Conservation (phyloP, 352 stramenopile species). For the Globisporangium perplexum region DNA sequence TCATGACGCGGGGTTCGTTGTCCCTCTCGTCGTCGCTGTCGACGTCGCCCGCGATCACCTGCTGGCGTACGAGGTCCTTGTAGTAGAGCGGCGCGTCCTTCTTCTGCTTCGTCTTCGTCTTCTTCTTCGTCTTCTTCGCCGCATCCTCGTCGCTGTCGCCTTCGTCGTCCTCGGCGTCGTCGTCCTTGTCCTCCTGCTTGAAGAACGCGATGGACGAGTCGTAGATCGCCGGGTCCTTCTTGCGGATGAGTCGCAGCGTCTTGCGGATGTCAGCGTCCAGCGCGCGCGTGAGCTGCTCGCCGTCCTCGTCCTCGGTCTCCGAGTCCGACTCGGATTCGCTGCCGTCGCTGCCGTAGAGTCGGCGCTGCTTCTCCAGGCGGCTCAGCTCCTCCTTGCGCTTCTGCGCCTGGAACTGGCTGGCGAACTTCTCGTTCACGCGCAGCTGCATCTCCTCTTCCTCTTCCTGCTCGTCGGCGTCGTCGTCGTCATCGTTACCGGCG, state of each 20-base stretch:
- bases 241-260: constrained; percentile 88
- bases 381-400: constrained; percentile 83
- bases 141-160: constrained; percentile 17
- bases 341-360: constrained; percentile 25
- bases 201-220: constrained; percentile 90
- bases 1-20: constrained; percentile 38
- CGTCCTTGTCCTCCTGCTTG: constrained; percentile 26
- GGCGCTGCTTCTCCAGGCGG: constrained; percentile 37
- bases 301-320: constrained; percentile 83
- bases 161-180: constrained; percentile 18
- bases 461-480: constrained; percentile 11
- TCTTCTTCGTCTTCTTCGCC: constrained; percentile 10
- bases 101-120: constrained; percentile 28
- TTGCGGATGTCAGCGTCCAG: constrained; percentile 75
- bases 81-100: constrained; percentile 64
- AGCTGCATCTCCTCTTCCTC: constrained; percentile 33
- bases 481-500: neutral
- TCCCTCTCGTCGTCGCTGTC: constrained; percentile 72
- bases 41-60: constrained; percentile 87
- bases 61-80: constrained; percentile 95
- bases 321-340: constrained; percentile 67
- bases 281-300: constrained; percentile 64
- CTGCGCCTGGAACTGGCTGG: constrained; percentile 56
- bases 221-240: constrained; percentile 91
- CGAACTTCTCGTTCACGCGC: constrained; percentile 75